These are phyloP conservation scores for Leucogyrophana mollusca DNA, from an alignment of 768 basidiomycete species.

Conservation along the genomic window DNA sequence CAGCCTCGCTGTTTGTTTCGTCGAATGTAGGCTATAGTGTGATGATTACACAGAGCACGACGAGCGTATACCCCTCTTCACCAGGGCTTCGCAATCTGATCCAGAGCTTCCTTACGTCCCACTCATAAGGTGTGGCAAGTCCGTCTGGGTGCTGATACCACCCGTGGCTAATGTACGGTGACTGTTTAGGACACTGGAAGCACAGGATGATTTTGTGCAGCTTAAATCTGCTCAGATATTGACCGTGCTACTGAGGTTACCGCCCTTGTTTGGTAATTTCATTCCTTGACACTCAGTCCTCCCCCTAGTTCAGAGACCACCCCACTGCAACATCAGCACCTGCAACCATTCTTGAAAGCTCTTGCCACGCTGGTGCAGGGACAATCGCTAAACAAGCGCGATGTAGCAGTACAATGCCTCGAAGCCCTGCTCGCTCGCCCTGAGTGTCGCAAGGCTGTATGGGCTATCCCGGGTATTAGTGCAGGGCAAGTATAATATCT, in stretches of 20 bases:
- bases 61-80: constrained; percentile 79
- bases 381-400: constrained; percentile 65
- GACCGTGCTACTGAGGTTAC: constrained; percentile 78
- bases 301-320: constrained; percentile 46
- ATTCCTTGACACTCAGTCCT: constrained; percentile 1
- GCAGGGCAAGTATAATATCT: constrained; percentile 48
- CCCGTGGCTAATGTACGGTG: background rate
- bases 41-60: constrained; percentile 68
- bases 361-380: constrained; percentile 65
- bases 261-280: constrained; percentile 8
- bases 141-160: background rate
- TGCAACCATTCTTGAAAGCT: constrained; percentile 58
- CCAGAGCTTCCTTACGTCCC: constrained; percentile 80
- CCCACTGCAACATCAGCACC: constrained; percentile 47
- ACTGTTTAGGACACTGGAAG: constrained; percentile 66
- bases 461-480: constrained; percentile 69
- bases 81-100: constrained; percentile 57
- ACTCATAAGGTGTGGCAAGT: constrained; percentile 58
- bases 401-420: constrained; percentile 89
- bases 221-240: constrained; percentile 87
- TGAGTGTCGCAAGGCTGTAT: constrained; percentile 77
- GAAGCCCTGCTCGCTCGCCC: constrained; percentile 82
- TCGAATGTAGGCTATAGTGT: background rate
- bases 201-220: constrained; percentile 94
- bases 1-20: constrained; percentile 16